Evolutionary conservation across 306 rosid species (phyloP), one percentile per base, ranked within the genome.

Genomic region (Inga leiocalycina): DNA sequence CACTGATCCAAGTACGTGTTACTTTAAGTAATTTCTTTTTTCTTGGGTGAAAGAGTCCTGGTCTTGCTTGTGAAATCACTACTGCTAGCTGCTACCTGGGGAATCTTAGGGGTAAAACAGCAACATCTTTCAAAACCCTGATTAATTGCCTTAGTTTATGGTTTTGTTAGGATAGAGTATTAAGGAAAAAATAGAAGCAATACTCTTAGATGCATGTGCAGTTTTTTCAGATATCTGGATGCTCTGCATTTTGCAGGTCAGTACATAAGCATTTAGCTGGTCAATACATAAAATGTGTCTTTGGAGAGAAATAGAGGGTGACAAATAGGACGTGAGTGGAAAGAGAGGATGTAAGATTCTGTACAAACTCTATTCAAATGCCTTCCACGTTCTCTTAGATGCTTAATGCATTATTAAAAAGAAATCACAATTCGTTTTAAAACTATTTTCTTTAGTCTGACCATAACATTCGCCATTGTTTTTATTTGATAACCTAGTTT

Each of bases 1-100:
- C 83, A 92, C 94, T 22, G 99, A 96, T 83, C 99, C 99, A 73
- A 90, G 99, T 96, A 88, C 88, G 97, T 85, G 12, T 30, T 69
- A 1, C 54, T 70, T 13, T 20, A 24, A 6, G 72, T 80, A 8
- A 1, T 27, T 6, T 35, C 74, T n/a, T 24, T 79, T 30, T 12
- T 27, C 9, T 72, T 13, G 39, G 19, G 37, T 67, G 62, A 81
- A 71, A 46, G 65, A 13, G 7, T 52, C 64, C 78, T 75, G 37
- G 34, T 56, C 3, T 83, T 56, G 15, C 17, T 73, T 59, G 67
- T 65, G 5, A 67, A 35, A 51, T 67, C 65, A 65, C 56, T 81
- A 68, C 14, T 68, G 74, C 54, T 80, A 48, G 77, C 46, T 82
- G 66, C 54, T 76, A 45, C 51, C 27, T 77, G 17, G 41, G 71